These are phyloP conservation scores for Capsicum baccatum DNA, from an alignment of 257 asterid species.

Conservation along the genomic window DNA sequence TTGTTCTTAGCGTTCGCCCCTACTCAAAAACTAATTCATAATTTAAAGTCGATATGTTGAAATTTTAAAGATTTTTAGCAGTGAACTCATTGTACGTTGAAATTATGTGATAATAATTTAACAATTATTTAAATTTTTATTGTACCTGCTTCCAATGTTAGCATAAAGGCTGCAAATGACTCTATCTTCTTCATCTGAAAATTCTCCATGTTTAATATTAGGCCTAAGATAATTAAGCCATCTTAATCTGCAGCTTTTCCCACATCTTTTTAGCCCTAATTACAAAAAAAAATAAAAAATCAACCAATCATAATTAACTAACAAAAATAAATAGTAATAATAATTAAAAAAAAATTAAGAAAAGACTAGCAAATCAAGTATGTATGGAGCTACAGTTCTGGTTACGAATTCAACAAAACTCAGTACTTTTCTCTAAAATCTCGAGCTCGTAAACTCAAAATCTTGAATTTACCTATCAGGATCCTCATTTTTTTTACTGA, in stretches of 20 bases:
- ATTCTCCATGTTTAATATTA: conserved; percentile 80
- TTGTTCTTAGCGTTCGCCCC: not conserved
- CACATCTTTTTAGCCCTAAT: conserved; percentile 74
- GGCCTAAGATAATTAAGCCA: conserved; percentile 94
- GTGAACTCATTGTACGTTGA: not conserved
- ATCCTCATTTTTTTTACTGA: no score
- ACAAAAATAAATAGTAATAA: not conserved
- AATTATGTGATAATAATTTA: not conserved
- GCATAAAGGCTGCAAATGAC: conserved; percentile 71
- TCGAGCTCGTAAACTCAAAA: no score
- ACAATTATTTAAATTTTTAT: not conserved
- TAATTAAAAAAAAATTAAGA: not conserved
- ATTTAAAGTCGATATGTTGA: not conserved
- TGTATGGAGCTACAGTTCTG: not conserved
- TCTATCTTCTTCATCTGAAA: conserved; percentile 70
- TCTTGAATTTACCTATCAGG: no score
- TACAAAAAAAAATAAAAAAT: not conserved
- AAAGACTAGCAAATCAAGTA: not conserved
- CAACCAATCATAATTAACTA: not conserved
- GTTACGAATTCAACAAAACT: not conserved
- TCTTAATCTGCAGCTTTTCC: conserved; percentile 85
- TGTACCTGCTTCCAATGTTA: conserved; percentile 87
- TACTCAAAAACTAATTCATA: not conserved
- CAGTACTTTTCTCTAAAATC: not conserved
- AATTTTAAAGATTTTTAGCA: not conserved